These are phyloP conservation scores for Sugiyamaella americana DNA, from an alignment of 805 yeast species.

Conservation along the genomic window DNA sequence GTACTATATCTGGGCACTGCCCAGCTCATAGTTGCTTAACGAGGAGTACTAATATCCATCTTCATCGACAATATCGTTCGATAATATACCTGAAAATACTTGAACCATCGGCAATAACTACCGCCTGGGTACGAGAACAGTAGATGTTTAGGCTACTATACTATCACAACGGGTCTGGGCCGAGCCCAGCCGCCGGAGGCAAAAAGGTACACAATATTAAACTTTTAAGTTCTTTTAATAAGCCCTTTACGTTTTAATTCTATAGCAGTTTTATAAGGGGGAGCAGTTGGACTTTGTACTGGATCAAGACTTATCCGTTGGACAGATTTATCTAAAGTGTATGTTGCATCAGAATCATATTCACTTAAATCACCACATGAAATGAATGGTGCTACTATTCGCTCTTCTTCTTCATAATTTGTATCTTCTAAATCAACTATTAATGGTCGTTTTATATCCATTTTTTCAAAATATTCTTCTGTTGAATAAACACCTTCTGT, in stretches of 20 bases:
- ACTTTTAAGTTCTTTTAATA: constrained; percentile 22
- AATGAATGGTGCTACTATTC: constrained; percentile 81
- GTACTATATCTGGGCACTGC: too few relatives aligned
- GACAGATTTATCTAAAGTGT: constrained; percentile 43
- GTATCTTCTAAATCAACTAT: constrained; percentile 3
- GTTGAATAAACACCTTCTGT: constrained; percentile 42
- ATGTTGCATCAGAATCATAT: constrained; percentile 94
- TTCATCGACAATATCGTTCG: too few relatives aligned
- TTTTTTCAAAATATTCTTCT: constrained; percentile 69
- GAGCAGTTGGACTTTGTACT: constrained; percentile 92
- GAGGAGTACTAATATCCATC: too few relatives aligned
- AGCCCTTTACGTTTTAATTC: constrained; percentile 78
- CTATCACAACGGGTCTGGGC: too few relatives aligned
- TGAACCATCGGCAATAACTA: too few relatives aligned
- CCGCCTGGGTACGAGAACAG: too few relatives aligned
- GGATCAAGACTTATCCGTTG: constrained; percentile 64
- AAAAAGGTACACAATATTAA: too few relatives aligned
- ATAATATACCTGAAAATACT: too few relatives aligned
- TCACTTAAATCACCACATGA: constrained; percentile 91
- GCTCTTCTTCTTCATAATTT: constrained; percentile 32
- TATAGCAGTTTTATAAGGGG: constrained; percentile 89
- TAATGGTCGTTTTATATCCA: constrained; percentile 26
- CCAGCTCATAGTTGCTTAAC: too few relatives aligned
- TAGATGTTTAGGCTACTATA: too few relatives aligned
- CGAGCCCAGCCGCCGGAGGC: too few relatives aligned